These are phyloP conservation scores for Mycogone perniciosa DNA, from an alignment of 2,329 filamentous ascomycete genomes.

Conservation along the genomic window DNA sequence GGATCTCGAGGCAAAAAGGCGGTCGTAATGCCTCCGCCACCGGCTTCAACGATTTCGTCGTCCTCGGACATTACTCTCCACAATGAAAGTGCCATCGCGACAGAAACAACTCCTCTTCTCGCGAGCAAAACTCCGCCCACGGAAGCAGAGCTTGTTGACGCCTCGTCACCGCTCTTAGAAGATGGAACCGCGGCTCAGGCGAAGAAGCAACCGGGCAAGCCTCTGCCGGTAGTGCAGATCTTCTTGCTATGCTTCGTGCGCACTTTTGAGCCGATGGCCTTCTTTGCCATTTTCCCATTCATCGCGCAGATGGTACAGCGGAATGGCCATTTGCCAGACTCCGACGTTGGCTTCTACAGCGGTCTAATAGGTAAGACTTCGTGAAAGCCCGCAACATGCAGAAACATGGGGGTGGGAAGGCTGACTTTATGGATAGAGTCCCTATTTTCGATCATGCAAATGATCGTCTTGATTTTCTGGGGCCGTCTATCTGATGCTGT, in stretches of 20 bases:
- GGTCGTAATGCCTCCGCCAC: background rate
- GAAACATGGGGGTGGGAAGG: too few species aligned
- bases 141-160: background rate
- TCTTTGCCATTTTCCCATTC: constrained; percentile 77
- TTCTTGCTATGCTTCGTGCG: constrained; percentile 67
- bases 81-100: constrained; percentile 5
- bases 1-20: too few species aligned
- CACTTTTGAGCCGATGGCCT: constrained; percentile 70
- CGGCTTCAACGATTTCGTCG: constrained; percentile 1
- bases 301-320: constrained; percentile 70
- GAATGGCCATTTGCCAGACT: constrained; percentile 53
- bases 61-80: constrained; percentile 10
- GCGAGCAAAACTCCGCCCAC: background rate
- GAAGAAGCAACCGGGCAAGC: constrained; percentile 28
- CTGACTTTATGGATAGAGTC: constrained; percentile 48
- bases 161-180: constrained; percentile 1
- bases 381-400: too few species aligned
- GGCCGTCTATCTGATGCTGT: constrained; percentile 55
- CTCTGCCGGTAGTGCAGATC: constrained; percentile 58
- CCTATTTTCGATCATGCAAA: constrained; percentile 68
- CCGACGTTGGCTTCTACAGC: constrained; percentile 74
- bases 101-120: constrained; percentile 6
- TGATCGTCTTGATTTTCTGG: constrained; percentile 72
- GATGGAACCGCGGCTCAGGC: background rate
- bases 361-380: constrained; percentile 40